phyloP scores from a whole-genome alignment of 495 filamentous ascomycete species.

The Xylaria cubensis region DNA sequence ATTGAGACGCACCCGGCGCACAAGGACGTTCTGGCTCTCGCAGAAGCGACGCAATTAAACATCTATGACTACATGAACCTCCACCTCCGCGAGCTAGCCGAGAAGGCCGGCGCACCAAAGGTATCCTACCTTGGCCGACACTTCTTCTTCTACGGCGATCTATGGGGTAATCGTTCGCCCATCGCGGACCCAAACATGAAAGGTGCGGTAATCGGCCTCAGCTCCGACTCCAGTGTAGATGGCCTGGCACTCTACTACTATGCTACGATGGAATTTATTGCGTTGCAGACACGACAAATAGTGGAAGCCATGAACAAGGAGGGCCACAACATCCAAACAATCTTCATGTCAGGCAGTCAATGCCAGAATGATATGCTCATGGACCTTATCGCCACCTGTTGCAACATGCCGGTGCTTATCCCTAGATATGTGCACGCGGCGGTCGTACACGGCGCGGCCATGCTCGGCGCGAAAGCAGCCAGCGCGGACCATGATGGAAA shows the following conservation, averaged over 20 bases:
- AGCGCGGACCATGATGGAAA: conserved; percentile 75
- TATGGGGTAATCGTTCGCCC: conserved; percentile 96
- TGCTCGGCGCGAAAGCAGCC: conserved; percentile 95
- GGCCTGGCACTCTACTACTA: conserved; percentile 92
- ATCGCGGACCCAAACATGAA: conserved; percentile 92
- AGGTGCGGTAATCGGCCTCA: conserved; percentile 84
- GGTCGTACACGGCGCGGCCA: conserved; percentile 95
- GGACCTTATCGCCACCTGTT: conserved; percentile 86
- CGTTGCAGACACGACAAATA: conserved; percentile 94
- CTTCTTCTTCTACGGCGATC: conserved; percentile 97
- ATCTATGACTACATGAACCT: conserved; percentile 95
- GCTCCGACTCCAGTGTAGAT: conserved; percentile 82
- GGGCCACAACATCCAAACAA: conserved; percentile 84
- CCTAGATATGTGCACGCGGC: conserved; percentile 92
- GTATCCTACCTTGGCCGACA: conserved; percentile 88
- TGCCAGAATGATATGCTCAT: conserved; percentile 95
- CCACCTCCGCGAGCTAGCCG: conserved; percentile 77
- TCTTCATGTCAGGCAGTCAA: conserved; percentile 98
- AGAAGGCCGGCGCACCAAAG: conserved; percentile 69
- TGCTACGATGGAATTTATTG: conserved; percentile 94
- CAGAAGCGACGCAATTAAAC: conserved; percentile 77
- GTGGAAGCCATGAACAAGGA: conserved; percentile 87
- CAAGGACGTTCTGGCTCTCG: conserved; percentile 73
- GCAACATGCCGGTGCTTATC: conserved; percentile 88
- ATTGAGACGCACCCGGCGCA: conserved; percentile 92